Percentiles rank a stretch among this genome's conserved stretches.
phyloP scores from a whole-genome alignment of 495 filamentous ascomycete species.

The Lasiosphaeria hispida region DNA sequence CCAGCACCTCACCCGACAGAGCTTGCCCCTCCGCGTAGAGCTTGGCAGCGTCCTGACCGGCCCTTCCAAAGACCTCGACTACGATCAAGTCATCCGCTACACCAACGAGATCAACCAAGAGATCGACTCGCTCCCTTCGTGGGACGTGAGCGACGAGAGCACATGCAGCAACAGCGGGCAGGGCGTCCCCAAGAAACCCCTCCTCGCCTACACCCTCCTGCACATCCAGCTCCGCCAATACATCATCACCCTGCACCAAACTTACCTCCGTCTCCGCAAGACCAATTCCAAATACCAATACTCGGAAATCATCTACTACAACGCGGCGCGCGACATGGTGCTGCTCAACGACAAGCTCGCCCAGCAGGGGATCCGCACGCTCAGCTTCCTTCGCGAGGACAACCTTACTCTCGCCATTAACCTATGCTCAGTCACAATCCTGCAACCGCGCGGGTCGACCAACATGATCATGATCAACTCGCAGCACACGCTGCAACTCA shows the following conservation, averaged over 20 bases:
- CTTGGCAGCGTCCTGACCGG: slow-evolving; percentile 39
- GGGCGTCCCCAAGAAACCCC: slow-evolving; percentile 28
- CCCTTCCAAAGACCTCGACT: slow-evolving; percentile 34
- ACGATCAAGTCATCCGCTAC: slow-evolving; percentile 44
- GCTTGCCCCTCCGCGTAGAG: slow-evolving; percentile 40
- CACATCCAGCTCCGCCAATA: slow-evolving; percentile 44
- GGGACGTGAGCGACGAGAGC: slow-evolving; percentile 31
- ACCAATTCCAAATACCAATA: slow-evolving; percentile 43
- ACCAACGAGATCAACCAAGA: slow-evolving; percentile 44
- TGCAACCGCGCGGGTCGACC: slow-evolving; percentile 44
- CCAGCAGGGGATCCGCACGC: slow-evolving; percentile 40
- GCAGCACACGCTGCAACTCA: slow-evolving; percentile 42
- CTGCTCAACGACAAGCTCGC: slow-evolving; percentile 40
- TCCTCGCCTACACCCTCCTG: slow-evolving; percentile 41
- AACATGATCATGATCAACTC: slow-evolving; percentile 46
- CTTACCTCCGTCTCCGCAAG: slow-evolving; percentile 41
- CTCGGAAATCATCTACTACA: slow-evolving; percentile 48
- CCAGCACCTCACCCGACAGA: slow-evolving; percentile 40
- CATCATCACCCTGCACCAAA: slow-evolving; percentile 45
- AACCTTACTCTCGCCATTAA: slow-evolving; percentile 41
- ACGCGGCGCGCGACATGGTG: slow-evolving; percentile 46
- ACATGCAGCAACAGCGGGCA: neutral
- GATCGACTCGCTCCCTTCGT: slow-evolving; percentile 43
- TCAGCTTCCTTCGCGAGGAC: slow-evolving; percentile 42
- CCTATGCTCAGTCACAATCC: slow-evolving; percentile 47